Base-by-base conservation (phyloP, 2,329 filamentous ascomycete genomes). In the Colletotrichum costaricense region DNA sequence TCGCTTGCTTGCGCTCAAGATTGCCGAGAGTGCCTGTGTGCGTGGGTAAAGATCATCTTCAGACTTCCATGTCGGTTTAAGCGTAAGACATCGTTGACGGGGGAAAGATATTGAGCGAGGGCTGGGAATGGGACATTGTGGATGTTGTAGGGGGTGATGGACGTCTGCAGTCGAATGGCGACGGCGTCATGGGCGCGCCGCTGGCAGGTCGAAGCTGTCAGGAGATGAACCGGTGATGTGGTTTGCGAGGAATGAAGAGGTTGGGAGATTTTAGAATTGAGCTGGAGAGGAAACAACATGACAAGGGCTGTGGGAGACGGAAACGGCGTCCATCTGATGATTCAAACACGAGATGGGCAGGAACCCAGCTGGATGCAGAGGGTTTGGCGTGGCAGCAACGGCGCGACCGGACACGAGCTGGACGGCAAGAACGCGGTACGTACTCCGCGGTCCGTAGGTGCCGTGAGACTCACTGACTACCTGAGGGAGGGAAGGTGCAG, bases 51-150 rank as follows among this genome's bases (percentile, higher is more conserved):
- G 38, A 22, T n/a, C 22, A 38, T 38, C 19, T 42, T 66, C 62
- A 19, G 38, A 42, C 12, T 42, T 42, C 16, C 16, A 33, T 42
- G 54, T 33, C 35, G 14, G 38, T 54, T 67, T 46, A 28, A 46
- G 46, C 68, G 12, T 42, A 38, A 70, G 68, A 70, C 68, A 70
- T 19, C 16, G 55, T 14, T 63, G 42, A 5, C 22, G 24, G 38
- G 19, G 30, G 7, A 35, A 59, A 26, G 55, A 57, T 26, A 22
- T 58, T 60, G 28, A 24, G 22, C 4, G 67, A 64, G 1, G 67
- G 62, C 67, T 67, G 65, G 46, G 30, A 65, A 22, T 9, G 49
- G 46, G 62, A 28, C 54, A 42, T 35, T 24, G 28, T 35, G 2
- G 28, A 5, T 7, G 24, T 30, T 16, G 55, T 26, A n/a, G 12